Base-by-base conservation (phyloP, 306 rosid genomes). In the Vigna nakashimae region DNA sequence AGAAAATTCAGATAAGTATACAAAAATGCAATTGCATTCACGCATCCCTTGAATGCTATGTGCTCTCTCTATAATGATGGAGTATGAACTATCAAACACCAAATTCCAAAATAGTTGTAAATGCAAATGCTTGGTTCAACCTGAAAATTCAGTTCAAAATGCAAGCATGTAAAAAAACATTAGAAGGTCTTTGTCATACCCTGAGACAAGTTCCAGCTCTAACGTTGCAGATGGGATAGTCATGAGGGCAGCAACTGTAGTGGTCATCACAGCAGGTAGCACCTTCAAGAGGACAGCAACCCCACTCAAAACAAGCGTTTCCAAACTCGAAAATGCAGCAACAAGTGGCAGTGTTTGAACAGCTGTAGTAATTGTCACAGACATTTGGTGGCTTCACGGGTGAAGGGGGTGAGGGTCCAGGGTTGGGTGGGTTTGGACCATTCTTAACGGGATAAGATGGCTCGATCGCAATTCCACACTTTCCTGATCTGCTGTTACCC, bases 201-300 rank as follows among this genome's bases (percentile, higher is more conserved):
- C 34, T 74, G 49, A 77, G 74, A 81, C 99, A 96, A 15, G 85
- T 78, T 11, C 99, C 99, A 0, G 59, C 74, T 5, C 74, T 32
- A 32, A 75, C 24, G 74, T 96, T 76, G 14, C 99, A 96, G 73
- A 96, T 2, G 1, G 99, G 99, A 48, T 78, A 92, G 13, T 91
- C 97, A 4, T 72, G 78, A 3, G 99, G 98, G 89, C 99, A 96
- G 88, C 99, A 96, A 73, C 98, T 90, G 84, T 87, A 86, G 78
- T 78, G 83, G 75, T 96, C 99, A 0, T 92, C 98, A 34, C 99
- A 96, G 90, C 99, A 96, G 58, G 97, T 90, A 80, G 99, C 99
- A 22, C 56, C 80, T 74, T 91, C 98, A 2, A 96, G 97, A 20
- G 99, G 97, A 76, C 99, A 96, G 76, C 99, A 96, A 63, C 98